Conservation (phyloP, 1,284 basidiomycete genomes). For the Stereum hirsutum region DNA sequence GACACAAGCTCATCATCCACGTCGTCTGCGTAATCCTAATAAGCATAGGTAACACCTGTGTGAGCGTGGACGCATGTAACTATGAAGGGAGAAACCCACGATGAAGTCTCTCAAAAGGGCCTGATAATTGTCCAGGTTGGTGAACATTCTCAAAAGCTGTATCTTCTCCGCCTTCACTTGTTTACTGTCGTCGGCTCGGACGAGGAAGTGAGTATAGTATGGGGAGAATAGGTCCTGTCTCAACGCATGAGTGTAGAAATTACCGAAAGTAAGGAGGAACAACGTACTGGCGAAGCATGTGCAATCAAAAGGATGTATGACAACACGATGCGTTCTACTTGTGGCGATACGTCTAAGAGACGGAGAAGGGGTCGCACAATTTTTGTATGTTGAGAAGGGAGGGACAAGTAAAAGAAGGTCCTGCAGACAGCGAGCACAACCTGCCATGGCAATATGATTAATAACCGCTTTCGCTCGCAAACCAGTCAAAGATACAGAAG, state of each 20-base stretch:
- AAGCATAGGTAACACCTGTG: neutral
- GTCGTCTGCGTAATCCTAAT: conserved; percentile 71
- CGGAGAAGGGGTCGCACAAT: conserved; percentile 62
- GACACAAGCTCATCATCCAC: conserved; percentile 61
- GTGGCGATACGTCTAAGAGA: conserved; percentile 51
- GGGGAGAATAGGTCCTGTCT: conserved; percentile 37
- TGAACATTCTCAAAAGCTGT: conserved; percentile 54
- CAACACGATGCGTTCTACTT: conserved; percentile 68
- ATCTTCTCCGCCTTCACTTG: conserved; percentile 71
- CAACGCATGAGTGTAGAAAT: conserved; percentile 4
- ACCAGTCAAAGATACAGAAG: neutral
- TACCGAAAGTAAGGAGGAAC: conserved; percentile 1
- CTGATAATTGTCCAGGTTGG: conserved; percentile 59
- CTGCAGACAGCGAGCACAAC: conserved; percentile 70
- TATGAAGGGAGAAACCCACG: conserved; percentile 31
- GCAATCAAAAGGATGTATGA: conserved; percentile 62
- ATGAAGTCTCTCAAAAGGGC: conserved; percentile 74
- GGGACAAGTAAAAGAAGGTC: conserved; percentile 67
- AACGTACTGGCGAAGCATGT: conserved; percentile 44
- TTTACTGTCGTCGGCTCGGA: conserved; percentile 57
- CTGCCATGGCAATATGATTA: conserved; percentile 23
- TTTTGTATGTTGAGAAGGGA: conserved; percentile 43
- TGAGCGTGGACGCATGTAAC: neutral
- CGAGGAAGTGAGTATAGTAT: conserved; percentile 57
- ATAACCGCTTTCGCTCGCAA: conserved; percentile 3